These are phyloP conservation scores for Kazachstania viticola DNA, from an alignment of 805 yeast genomes.

Conservation along the genomic window DNA sequence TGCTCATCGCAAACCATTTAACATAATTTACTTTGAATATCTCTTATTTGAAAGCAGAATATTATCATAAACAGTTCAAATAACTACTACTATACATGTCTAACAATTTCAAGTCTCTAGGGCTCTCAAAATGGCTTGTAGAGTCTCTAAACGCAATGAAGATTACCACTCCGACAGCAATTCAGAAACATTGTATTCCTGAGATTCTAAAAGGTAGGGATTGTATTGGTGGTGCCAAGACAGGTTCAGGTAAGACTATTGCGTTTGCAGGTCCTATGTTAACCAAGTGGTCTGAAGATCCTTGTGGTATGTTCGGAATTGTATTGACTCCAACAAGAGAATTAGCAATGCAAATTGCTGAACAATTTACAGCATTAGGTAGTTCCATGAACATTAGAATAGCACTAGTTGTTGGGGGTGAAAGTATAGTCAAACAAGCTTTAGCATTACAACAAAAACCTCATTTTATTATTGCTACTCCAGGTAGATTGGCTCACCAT, in stretches of 20 bases:
- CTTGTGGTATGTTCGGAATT: slow-evolving; percentile 82
- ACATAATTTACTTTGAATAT: too few relatives aligned
- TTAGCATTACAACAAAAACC: slow-evolving; percentile 72
- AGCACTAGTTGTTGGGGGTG: slow-evolving; percentile 89
- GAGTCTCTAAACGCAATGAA: slow-evolving; percentile 77
- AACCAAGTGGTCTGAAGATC: slow-evolving; percentile 89
- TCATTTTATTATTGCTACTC: slow-evolving; percentile 93
- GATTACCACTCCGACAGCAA: slow-evolving; percentile 71
- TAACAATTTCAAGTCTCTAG: slow-evolving; percentile 33
- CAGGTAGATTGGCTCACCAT: slow-evolving; percentile 92
- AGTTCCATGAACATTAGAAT: slow-evolving; percentile 76
- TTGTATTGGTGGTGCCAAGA: slow-evolving; percentile 96
- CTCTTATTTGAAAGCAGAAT: too few relatives aligned
- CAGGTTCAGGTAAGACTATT: slow-evolving; percentile 96
- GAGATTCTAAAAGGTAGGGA: slow-evolving; percentile 65
- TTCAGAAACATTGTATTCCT: slow-evolving; percentile 85
- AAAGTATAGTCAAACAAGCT: slow-evolving; percentile 83
- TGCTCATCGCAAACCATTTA: too few relatives aligned
- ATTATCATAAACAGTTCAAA: too few relatives aligned
- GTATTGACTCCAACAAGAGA: slow-evolving; percentile 89
- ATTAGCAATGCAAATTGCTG: slow-evolving; percentile 92
- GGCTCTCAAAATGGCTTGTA: slow-evolving; percentile 75
- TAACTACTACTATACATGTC: too few relatives aligned
- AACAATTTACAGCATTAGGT: slow-evolving; percentile 89
- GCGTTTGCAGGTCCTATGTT: slow-evolving; percentile 98